Base-by-base conservation (phyloP, 2,329 filamentous ascomycete genomes). In the Colletotrichum limetticola region DNA sequence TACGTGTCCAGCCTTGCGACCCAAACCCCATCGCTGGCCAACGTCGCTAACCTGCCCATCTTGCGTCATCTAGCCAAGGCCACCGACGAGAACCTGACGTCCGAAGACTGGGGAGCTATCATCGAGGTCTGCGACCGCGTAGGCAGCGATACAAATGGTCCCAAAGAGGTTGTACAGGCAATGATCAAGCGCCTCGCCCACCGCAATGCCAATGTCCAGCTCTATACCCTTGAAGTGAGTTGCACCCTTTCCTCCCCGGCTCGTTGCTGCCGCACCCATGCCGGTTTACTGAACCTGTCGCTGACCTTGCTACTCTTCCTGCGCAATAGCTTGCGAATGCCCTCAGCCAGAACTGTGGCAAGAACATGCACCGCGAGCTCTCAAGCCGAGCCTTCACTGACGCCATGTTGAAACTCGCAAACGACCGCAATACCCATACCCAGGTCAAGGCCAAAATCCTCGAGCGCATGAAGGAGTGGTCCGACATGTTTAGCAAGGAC, bases 361-460 rank as follows among this genome's bases (percentile, higher is more conserved):
- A 93, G 73, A 89, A 90, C 76, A 93, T 98, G 84, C 95, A 98
- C 85, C 93, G 94, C 82, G 95, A 98, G 84, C 87, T 98, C 72
- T 93, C 95, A 35, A 97, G 94, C 76, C 92, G 95, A 78, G 95
- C 94, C 81, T 98, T 98, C 82, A 99, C 97, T 76, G 97, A 99
- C 81, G 94, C 96, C 72, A 87, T 99, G 60, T 88, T 98, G 75
- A 92, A 97, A 80, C 90, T 99, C 72, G 95, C 97, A 76, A 94
- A 92, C 85, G 97, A 99, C 83, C 91, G 95, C 84, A 99, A 97
- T 82, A 98, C 96, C 65, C 97, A 98, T 83, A 93, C 93, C 80
- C 95, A 98, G 83, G 97, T 99, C 81, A 98, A 98, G 85, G 91
- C 94, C 76, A 98, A 98, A 89, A 98, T 99, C 76, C 85, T 98